Evolutionary conservation across 352 stramenopile species (phyloP), one percentile per base, ranked within the genome.

Genomic region (Globisporangium cylindrosporum): DNA sequence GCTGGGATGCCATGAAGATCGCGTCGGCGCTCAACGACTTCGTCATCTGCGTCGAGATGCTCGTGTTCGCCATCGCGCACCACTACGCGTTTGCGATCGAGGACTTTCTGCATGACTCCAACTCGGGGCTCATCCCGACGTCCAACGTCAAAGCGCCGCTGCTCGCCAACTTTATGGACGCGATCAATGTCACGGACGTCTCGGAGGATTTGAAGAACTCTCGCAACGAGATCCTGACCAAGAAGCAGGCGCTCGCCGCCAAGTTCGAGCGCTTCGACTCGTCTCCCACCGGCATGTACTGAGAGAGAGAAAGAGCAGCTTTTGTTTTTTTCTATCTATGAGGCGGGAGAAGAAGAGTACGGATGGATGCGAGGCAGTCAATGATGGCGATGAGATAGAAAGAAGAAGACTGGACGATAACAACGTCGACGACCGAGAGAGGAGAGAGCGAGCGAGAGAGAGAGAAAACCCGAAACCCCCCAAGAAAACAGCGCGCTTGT

Each of bases 11-110:
- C 9, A 82, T 90, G 55, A 93, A 94, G 62, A 93, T 97, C 70
- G 88, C 82, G 18, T 96, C 92, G 58, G 93, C 86, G 46, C 74
- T 98, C 34, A 96, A 98, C 62, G 91, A 98, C 80, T 96, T 98
- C 70, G 78, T 98, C 72, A 98, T 98, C 69, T 98, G 94, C 72
- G 81, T 97, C 34, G 94, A 98, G 70, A 98, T 98, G 94, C 82
- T 98, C 59, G 82, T 95, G 58, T 96, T 97, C 59, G 92, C 93
- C 6, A 67, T 98, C 24, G 91, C 90, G 25, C 96, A 98, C 77
- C 93, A 96, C 71, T 98, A 93, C 66, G 91, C 91, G 18, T 98
- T 98, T 62, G 88, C 87, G 3, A 95, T 98, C 69, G 90, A 95
- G 48, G 93, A 98, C 71, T 98, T 95, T 73, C 59, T 95, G 41